Evolutionary conservation across 139 green algal genomes (phyloP).

Genomic region (Asterochloris sp.): DNA sequence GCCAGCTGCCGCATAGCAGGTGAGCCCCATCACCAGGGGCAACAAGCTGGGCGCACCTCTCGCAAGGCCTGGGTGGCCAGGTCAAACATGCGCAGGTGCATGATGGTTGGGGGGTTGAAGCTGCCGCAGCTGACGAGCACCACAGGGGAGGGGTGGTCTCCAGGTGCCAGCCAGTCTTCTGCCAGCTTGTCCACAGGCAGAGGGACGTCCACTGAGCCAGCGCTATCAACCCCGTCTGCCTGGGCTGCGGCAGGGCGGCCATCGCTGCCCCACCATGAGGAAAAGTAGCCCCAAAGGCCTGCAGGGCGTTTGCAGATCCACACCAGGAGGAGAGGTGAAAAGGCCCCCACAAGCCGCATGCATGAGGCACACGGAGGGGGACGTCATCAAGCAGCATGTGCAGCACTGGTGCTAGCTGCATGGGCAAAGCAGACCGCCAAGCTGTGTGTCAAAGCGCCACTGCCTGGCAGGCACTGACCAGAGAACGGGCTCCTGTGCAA

Average conservation of each 20-base stretch:
- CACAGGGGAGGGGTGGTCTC: conserved; percentile 30
- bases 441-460: too few relatives aligned
- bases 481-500: too few relatives aligned
- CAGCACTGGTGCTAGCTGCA: too few relatives aligned
- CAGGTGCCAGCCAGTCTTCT: too few relatives aligned
- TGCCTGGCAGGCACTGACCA: too few relatives aligned
- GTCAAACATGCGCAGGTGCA: conserved; percentile 86
- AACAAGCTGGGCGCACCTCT: conserved; percentile 30
- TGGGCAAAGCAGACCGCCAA: too few relatives aligned
- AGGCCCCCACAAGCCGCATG: too few relatives aligned
- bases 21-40: neutral
- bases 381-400: too few relatives aligned
- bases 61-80: conserved; percentile 55
- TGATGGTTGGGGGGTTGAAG: conserved; percentile 86
- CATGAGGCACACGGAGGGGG: too few relatives aligned
- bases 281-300: neutral
- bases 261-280: neutral
- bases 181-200: neutral
- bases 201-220: conserved; percentile 4
- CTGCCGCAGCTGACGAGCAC: conserved; percentile 80
- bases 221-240: neutral
- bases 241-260: too few relatives aligned
- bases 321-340: too few relatives aligned
- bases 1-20: neutral
- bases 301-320: neutral